Percentiles rank a stretch among this genome's conserved stretches.
Conservation (phyloP, 1,284 basidiomycete species). For the Rhodotorula sp. region DNA sequence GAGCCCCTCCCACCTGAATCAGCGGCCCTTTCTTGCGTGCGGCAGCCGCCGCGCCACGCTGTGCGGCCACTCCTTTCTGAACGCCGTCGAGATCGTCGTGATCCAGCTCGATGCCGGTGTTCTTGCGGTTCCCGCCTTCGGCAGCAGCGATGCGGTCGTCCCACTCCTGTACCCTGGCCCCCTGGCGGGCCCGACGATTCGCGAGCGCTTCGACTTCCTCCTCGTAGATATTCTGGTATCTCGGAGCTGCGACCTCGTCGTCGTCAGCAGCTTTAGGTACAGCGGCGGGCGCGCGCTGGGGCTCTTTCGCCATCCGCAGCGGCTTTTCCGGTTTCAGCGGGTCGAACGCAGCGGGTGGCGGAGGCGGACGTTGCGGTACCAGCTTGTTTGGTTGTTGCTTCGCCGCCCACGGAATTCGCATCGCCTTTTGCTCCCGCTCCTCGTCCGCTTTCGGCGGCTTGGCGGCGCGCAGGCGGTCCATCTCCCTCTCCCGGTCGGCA, state of each 20-base stretch:
- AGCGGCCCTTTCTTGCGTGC: conserved; percentile 22
- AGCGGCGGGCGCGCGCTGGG: no score
- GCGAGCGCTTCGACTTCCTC: conserved; percentile 10
- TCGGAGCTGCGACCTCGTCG: neutral
- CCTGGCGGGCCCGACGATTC: neutral
- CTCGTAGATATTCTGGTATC: conserved; percentile 5
- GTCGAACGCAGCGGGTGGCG: neutral
- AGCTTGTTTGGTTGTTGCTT: neutral
- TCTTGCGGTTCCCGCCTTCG: neutral
- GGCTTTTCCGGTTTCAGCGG: neutral
- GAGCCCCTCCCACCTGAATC: conserved; percentile 22
- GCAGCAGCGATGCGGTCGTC: conserved; percentile 7
- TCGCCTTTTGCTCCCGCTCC: neutral
- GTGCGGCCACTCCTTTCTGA: conserved; percentile 5
- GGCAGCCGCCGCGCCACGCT: neutral
- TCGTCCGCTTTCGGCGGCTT: no score
- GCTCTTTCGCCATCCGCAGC: no score
- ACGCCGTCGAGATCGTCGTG: conserved; percentile 25
- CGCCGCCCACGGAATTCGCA: neutral
- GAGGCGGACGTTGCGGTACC: neutral
- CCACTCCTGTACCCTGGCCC: conserved; percentile 6
- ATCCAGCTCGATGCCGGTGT: neutral
- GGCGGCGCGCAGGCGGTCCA: no score
- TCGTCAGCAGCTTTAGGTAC: neutral
- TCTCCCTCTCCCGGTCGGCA: neutral